Percentiles rank a stretch among this genome's conserved stretches.
phyloP scores from a whole-genome alignment of 768 basidiomycete genomes.

The Hypholoma sublateritium region DNA sequence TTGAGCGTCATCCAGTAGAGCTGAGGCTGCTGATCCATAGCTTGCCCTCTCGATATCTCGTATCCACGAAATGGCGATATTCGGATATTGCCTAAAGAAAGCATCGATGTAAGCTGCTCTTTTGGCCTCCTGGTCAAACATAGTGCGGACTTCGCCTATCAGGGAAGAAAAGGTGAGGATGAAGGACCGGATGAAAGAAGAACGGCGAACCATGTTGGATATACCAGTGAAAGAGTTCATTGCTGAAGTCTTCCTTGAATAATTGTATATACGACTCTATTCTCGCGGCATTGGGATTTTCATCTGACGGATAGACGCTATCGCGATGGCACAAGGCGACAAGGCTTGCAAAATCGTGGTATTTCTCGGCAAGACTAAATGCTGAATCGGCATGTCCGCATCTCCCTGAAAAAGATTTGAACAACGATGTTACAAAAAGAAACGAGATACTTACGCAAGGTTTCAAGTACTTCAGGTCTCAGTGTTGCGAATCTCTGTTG shows the following conservation, averaged over 20 bases:
- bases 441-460: conserved; percentile 59
- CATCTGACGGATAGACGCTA: conserved; percentile 57
- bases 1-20: conserved; percentile 63
- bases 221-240: conserved; percentile 91
- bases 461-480: conserved; percentile 76
- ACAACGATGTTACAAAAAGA: neutral
- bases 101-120: conserved; percentile 65
- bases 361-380: conserved; percentile 82
- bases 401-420: conserved; percentile 43
- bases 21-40: conserved; percentile 62
- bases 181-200: neutral
- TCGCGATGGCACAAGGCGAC: conserved; percentile 79
- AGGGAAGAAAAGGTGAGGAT: neutral
- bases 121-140: conserved; percentile 75
- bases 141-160: conserved; percentile 73
- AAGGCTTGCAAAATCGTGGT: conserved; percentile 84
- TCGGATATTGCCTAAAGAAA: conserved; percentile 62
- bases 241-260: conserved; percentile 82
- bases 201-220: conserved; percentile 73
- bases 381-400: conserved; percentile 69
- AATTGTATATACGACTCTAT: conserved; percentile 74
- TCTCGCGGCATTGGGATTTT: conserved; percentile 60
- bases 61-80: conserved; percentile 79
- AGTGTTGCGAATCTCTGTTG: conserved; percentile 67
- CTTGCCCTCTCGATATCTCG: conserved; percentile 75